Conservation (phyloP, 768 basidiomycete species). For the Macrocybe gigantea region DNA sequence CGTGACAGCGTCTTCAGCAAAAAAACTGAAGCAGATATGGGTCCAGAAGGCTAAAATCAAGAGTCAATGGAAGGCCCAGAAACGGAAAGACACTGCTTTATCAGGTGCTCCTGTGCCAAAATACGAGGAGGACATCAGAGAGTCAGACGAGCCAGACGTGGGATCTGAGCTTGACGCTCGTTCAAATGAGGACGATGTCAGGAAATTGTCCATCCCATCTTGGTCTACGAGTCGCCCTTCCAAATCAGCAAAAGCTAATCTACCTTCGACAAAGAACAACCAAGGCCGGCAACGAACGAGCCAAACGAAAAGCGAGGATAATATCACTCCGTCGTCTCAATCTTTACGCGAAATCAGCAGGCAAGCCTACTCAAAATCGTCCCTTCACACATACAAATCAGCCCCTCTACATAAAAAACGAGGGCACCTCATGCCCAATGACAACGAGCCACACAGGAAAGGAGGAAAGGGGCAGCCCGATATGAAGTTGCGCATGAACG, state of each 20-base stretch:
- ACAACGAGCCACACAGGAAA: conserved; percentile 12
- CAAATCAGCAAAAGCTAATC: background rate
- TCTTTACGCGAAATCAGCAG: conserved; percentile 56
- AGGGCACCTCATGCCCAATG: conserved; percentile 10
- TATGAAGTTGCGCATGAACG: conserved; percentile 87
- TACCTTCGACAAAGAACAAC: background rate
- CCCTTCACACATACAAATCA: conserved; percentile 54
- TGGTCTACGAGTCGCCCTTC: background rate
- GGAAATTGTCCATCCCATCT: no score
- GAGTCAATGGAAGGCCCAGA: conserved; percentile 72
- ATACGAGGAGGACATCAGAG: background rate
- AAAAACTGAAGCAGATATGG: conserved; percentile 77
- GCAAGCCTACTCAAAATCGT: conserved; percentile 54
- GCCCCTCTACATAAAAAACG: conserved; percentile 30
- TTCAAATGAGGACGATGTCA: conserved; percentile 8
- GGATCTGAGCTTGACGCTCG: conserved; percentile 11
- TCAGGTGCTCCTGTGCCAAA: conserved; percentile 14
- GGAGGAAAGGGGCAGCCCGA: conserved; percentile 41
- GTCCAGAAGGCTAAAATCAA: conserved; percentile 73
- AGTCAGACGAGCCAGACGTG: conserved; percentile 9
- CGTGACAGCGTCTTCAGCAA: conserved; percentile 42
- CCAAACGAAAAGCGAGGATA: background rate
- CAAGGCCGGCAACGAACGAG: background rate
- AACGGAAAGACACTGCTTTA: conserved; percentile 36
- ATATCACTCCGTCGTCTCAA: conserved; percentile 8